A percentile compares a stretch with the other conserved stretches of the same genome.
Evolutionary conservation across 306 rosid species (phyloP).

Genomic region (Abrus pulchellus): DNA sequence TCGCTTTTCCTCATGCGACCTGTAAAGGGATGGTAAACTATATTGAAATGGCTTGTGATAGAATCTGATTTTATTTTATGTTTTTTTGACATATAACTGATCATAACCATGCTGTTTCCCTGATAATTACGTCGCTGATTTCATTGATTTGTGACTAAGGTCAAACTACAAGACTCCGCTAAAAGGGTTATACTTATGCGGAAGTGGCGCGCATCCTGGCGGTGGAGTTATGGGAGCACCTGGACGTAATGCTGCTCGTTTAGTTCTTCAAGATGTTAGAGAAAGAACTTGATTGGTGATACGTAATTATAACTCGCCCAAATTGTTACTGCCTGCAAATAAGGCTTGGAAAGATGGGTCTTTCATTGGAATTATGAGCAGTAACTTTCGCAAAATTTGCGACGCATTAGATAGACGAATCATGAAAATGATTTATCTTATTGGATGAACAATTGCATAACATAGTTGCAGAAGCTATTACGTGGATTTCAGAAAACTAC

Average conservation of each 20-base stretch:
- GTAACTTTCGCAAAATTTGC: neutral
- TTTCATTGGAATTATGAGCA: neutral
- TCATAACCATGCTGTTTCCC: neutral
- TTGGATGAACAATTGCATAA: slow-evolving; percentile 3
- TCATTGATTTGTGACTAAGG: slow-evolving; percentile 56
- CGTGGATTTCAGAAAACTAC: slow-evolving; percentile 29
- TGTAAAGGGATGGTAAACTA: slow-evolving; percentile 81
- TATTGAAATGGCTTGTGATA: neutral
- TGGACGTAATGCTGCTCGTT: slow-evolving; percentile 85
- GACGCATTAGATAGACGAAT: slow-evolving; percentile 10
- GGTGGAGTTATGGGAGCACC: slow-evolving; percentile 99
- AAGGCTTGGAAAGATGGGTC: slow-evolving; percentile 17
- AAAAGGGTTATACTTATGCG: slow-evolving; percentile 75
- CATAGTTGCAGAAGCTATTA: neutral
- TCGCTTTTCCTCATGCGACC: slow-evolving; percentile 92
- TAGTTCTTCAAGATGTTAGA: slow-evolving; percentile 70
- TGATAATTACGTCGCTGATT: slow-evolving; percentile 22
- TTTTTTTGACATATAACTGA: neutral
- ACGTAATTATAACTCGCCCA: slow-evolving; percentile 2
- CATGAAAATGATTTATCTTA: neutral
- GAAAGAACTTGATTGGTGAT: slow-evolving; percentile 24
- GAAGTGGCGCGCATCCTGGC: slow-evolving; percentile 94
- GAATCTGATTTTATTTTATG: slow-evolving; percentile 6
- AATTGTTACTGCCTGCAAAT: slow-evolving; percentile 8
- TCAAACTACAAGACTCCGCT: slow-evolving; percentile 85